Percentiles rank a stretch among this genome's conserved stretches.
Conservation (phyloP, 768 basidiomycete species). For the Pisolithus microcarpus region DNA sequence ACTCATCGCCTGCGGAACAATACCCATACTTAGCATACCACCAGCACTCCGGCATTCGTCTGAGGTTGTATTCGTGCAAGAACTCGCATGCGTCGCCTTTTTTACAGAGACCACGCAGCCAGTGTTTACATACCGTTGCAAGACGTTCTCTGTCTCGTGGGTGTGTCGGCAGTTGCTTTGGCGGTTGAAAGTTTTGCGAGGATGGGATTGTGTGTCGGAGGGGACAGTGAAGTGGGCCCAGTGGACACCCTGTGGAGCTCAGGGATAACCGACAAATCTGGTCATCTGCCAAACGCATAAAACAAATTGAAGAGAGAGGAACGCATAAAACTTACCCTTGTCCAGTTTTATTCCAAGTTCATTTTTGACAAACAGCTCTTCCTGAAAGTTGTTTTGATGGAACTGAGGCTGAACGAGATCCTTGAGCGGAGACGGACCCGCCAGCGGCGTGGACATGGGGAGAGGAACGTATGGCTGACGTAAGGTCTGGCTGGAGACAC, state of each 20-base stretch:
- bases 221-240: slow-evolving; percentile 88
- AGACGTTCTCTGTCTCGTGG: slow-evolving; percentile 78
- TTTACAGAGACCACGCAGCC: slow-evolving; percentile 96
- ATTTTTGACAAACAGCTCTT: slow-evolving; percentile 74
- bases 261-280: slow-evolving; percentile 88
- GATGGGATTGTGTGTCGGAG: slow-evolving; percentile 88
- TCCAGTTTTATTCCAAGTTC: slow-evolving; percentile 85
- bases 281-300: slow-evolving; percentile 50
- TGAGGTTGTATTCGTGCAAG: slow-evolving; percentile 95
- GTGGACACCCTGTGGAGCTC: slow-evolving; percentile 78
- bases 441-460: slow-evolving; percentile 41
- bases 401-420: slow-evolving; percentile 86
- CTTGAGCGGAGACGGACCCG: slow-evolving; percentile 49
- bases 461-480: background rate
- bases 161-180: slow-evolving; percentile 74
- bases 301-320: background rate
- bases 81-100: slow-evolving; percentile 98
- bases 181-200: slow-evolving; percentile 81
- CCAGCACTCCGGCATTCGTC: slow-evolving; percentile 98
- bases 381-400: slow-evolving; percentile 85
- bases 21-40: slow-evolving; percentile 98
- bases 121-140: slow-evolving; percentile 96
- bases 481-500: no score
- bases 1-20: slow-evolving; percentile 95
- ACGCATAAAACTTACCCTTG: slow-evolving; percentile 50